Evolutionary conservation across 352 stramenopile genomes (phyloP), one percentile per base, ranked within the genome.

Genomic region (Sclerospora graminicola): DNA sequence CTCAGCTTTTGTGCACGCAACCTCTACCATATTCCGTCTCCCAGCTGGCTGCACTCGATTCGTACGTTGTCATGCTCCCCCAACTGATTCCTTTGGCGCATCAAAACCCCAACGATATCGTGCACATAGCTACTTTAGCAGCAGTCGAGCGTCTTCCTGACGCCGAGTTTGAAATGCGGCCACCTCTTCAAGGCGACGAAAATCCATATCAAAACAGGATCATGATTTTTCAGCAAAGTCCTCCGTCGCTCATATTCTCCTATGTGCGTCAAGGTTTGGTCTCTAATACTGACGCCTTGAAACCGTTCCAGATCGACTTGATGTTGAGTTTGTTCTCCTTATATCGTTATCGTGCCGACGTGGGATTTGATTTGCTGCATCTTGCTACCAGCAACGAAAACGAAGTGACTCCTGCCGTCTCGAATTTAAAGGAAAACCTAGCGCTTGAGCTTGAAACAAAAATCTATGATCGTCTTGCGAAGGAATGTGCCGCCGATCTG

Each of bases 281-380:
- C 7, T 65, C 50, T n/a, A 57, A 29, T 2, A 33, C 49, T 1
- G 41, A 41, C 9, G 45, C 42, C 7, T 55, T 76, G 40, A 61
- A 46, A 29, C 51, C 68, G 24, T 72, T 69, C 23, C 74, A 83
- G 41, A 65, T 92, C 20, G 80, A 92, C 46, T 51, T 92, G 28
- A 37, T 89, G 2, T 43, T 92, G 20, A 92, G 77, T 43, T 51
- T 89, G 13, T 92, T 88, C 43, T 89, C 80, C 10, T 53, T 89
- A 34, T 92, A 92, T 51, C 69, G 80, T 3, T 92, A 88, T 49
- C 75, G 80, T n/a, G 80, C 80, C 16, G 77, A 92, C 40, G 77
- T 91, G 1, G 77, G 77, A 1, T 57, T 66, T 11, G 68, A 80
- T 31, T 21, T 80, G 4, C 49, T 83, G 7, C 58, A 67, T 23